Evolutionary conservation across 208 protist species (phyloP), one percentile per base, ranked within the genome.

Genomic region (Leishmania amazonensis): DNA sequence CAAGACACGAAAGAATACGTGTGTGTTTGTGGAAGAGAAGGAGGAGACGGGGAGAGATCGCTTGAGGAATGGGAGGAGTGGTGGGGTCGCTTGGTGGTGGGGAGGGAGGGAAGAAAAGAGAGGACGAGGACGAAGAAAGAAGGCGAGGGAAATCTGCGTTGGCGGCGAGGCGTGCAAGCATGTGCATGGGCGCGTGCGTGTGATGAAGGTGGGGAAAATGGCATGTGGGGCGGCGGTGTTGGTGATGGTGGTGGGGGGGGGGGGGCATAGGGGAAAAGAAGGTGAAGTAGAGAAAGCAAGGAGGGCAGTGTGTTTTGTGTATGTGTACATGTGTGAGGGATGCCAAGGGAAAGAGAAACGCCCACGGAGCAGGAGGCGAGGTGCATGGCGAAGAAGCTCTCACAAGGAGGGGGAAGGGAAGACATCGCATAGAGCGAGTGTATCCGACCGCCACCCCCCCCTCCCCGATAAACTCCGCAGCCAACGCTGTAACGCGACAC

Each of bases 1-100:
- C 67, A 72, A 72, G 67, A 72, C 67, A 72, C 67, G 67, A 72
- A 72, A 72, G 67, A 72, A 72, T 72, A 72, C 67, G 35, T 72
- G 62, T 42, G 40, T 68, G 65, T 49, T 21, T 24, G 64, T 70
- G 64, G 19, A 45, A 45, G 67, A 47, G 17, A 13, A 24, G 17
- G 3, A 24, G 67, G n/a, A 71, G 65, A 21, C 8, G 24, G 40
- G 6, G 40, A 47, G 8, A 49, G 65, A 28, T 7, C 6, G 21
- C 38, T 5, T 11, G 40, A 28, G 38, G 35, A 47, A 72, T 1
- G 3, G 3, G 42, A 15, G 24, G 51, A 35, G 9, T 0, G 15
- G 40, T 19, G 47, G 24, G 45, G 35, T 8, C 7, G 47, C 0
- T 13, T 49, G 47, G 9, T 11, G 47, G 47, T 3, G 9, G 62